Base-by-base conservation (phyloP, 108 stramenopile genomes). In the Cyclostephanos invisitatus region DNA sequence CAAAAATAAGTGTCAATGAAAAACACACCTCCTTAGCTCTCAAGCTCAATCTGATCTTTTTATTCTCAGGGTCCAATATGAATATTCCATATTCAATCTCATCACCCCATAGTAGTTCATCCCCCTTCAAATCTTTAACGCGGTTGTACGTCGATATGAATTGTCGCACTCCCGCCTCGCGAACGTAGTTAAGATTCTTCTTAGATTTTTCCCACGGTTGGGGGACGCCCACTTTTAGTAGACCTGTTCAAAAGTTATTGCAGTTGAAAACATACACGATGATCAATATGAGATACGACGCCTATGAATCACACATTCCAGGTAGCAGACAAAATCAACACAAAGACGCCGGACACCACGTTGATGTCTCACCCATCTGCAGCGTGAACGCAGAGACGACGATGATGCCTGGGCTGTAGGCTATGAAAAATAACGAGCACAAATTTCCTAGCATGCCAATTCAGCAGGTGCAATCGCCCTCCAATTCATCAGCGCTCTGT, bases 81-180 rank as follows among this genome's bases (percentile, higher is more conserved):
- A 99, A 96, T 36, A 98, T 82, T 8, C 96, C 97, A 77, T 96
- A 97, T 83, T 99, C 98, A 65, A 98, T 89, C 83, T 99, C 99
- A 74, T 99, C 99, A 37, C 99, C 99, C 96, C 96, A 99, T 32
- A 95, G 63, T 25, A 98, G 83, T 70, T 96, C 96, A 73, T 99
- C 96, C 27, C 91, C 89, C 66, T 92, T 85, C 12, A 97, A 83
- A 78, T 98, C 89, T 60, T 96, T 93, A 8, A 98, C 94, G n/a
- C 94, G 87, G 59, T 95, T 86, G 77, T 96, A 98, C 8, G 96
- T 96, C 40, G 93, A 91, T 46, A 99, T 75, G 75, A 99, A 99
- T 76, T 99, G 99, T 15, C 88, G 74, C 21, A 98, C 88, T 20
- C 99, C 98, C 21, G 97, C 97, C 54, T 91, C 66, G 15, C 96